Evolutionary conservation across 352 stramenopile species (phyloP), one percentile per base, ranked within the genome.

Genomic region (Pythium periplocum): DNA sequence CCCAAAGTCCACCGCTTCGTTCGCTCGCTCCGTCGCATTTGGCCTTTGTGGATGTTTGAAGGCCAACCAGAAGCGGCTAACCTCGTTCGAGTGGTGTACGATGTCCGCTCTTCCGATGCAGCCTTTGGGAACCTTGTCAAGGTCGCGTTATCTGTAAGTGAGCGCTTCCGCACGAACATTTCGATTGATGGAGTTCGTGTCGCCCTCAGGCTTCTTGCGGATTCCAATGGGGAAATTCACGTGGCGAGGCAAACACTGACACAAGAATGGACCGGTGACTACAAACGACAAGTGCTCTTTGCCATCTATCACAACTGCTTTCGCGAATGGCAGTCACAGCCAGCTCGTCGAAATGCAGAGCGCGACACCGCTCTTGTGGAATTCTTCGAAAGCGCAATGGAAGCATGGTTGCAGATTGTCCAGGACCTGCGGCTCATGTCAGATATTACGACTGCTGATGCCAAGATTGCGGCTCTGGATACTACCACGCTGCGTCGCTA

Each of bases 31-130:
- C 64, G 65, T 8, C 68, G 71, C 41, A 53, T 90, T 40, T 92
- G 82, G 82, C 77, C 82, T 4, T 53, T 86, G 48, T 92, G 82
- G 79, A 89, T 92, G 75, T 75, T 82, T 44, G 76, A 86, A 43
- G 72, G 71, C 2, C 68, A 77, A 37, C 73, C 84, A 43, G 82
- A 92, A 53, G 68, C 66, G 17, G 68, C 64, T 36, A 59, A 55
- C 10, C 64, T 92, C 17, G 78, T 92, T 6, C 80, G 81, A 34
- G 82, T 89, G 34, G 46, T 92, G 6, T 90, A 71, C 52, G 71
- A 79, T 44, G 61, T 69, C 5, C 73, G 79, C 7, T 78, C 73
- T 2, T 87, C 79, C 0, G 78, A 92, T 35, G 61, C 76, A 6
- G 75, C 75, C 26, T 89, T 90, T 34, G 64, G 64, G 9, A 73